Conservation (phyloP, 345 rosid genomes). For the Eucalyptus grandis region DNA sequence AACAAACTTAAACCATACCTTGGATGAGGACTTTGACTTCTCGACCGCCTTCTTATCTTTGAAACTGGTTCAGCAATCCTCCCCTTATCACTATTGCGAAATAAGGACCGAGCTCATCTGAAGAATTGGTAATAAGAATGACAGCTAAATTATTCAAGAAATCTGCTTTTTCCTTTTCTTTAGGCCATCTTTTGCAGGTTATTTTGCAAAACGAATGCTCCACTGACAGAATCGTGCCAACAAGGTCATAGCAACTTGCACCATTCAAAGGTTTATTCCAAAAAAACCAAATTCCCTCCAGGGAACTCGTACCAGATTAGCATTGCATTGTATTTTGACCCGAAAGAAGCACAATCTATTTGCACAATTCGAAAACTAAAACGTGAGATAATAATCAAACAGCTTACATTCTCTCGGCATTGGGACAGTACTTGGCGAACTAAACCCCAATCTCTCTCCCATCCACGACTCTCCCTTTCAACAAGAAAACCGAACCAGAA, state of each 20-base stretch:
- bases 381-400: not conserved
- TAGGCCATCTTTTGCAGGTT: not conserved
- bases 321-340: not conserved
- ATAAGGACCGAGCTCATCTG: not conserved
- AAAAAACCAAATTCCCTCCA: not conserved
- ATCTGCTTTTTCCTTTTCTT: not conserved
- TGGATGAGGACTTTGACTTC: slow-evolving; percentile 37
- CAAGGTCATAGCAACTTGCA: not conserved
- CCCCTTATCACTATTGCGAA: slow-evolving; percentile 25
- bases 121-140: not conserved
- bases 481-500: not conserved
- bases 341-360: not conserved
- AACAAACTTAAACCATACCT: slow-evolving; percentile 2
- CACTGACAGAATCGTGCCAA: not conserved
- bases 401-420: slow-evolving; percentile 91
- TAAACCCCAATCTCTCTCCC: slow-evolving; percentile 93
- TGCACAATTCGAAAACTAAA: not conserved
- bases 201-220: not conserved
- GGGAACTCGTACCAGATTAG: not conserved
- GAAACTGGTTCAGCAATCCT: slow-evolving; percentile 31
- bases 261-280: not conserved
- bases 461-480: slow-evolving; percentile 80
- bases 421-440: slow-evolving; percentile 90
- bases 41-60: slow-evolving; percentile 14
- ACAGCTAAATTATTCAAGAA: not conserved